Base-by-base conservation (phyloP, 352 stramenopile genomes). In the Globisporangium irregulare region DNA sequence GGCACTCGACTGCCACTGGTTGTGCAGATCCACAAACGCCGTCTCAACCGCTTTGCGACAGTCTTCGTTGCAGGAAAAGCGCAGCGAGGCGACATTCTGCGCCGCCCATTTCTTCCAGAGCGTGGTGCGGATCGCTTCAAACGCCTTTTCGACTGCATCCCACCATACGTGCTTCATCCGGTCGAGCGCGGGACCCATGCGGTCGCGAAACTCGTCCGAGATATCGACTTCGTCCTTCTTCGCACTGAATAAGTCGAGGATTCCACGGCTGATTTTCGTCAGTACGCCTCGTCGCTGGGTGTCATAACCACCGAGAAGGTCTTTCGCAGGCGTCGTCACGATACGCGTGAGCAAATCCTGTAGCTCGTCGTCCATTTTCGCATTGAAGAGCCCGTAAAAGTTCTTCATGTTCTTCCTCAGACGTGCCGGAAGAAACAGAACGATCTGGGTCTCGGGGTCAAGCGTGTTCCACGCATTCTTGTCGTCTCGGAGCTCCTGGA, bases 111-210 rank as follows among this genome's bases (percentile, higher is more conserved):
- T 53, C 22, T 54, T 56, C 14, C 34, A 36, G 5, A 64, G 22
- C 18, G 29, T 25, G 18, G 14, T 62, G 67, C 34, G 76, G n/a
- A 24, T 71, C 5, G 55, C 68, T n/a, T 59, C 67, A 59, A 80
- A 34, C 1, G 50, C 46, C 41, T 60, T 73, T 56, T 80, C 62
- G 27, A 83, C 53, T 7, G 66, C 69, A 62, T 71, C 59, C 61
- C 68, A 72, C 75, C 77, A 84, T 36, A 77, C 74, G 6, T 48
- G 43, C 20, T 62, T 71, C 60, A 84, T 43, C 0, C 25, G 7
- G 18, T 6, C 32, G 60, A 82, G 58, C 1, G 71, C 24, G 34
- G 66, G 59, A 10, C 61, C 59, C 29, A 75, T 62, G 2, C 53
- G 18, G 51, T 59, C 1, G 34, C 51, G 32, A 53, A 76, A 76